Conservation (phyloP, 2,329 filamentous ascomycete genomes). For the Microcyclosporella mali region DNA sequence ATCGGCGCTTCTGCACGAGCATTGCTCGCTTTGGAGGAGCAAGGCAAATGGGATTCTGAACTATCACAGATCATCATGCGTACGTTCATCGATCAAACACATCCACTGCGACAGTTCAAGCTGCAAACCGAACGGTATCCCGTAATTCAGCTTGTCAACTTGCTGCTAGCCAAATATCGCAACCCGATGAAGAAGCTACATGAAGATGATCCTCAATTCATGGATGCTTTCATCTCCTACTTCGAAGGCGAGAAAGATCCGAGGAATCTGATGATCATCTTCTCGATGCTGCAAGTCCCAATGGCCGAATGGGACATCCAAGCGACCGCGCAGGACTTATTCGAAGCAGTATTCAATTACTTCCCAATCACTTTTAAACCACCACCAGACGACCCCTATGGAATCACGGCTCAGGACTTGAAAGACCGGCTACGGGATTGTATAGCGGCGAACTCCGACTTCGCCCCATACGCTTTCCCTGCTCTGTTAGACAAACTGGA, state of each 20-base stretch:
- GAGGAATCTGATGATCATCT: conserved; percentile 63
- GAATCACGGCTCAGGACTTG: conserved; percentile 62
- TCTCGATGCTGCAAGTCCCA: conserved; percentile 60
- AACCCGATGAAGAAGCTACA: conserved; percentile 51
- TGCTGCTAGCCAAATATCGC: conserved; percentile 56
- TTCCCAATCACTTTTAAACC: conserved; percentile 67
- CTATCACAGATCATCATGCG: conserved; percentile 49
- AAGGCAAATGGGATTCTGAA: conserved; percentile 55
- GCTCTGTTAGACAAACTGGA: conserved; percentile 63
- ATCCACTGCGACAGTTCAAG: conserved; percentile 56
- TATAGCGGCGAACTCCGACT: conserved; percentile 55
- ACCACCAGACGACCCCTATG: conserved; percentile 63
- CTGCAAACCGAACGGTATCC: conserved; percentile 56
- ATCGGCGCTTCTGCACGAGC: conserved; percentile 54
- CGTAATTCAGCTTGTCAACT: conserved; percentile 56
- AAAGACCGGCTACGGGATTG: conserved; percentile 60
- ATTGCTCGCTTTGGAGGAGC: conserved; percentile 52
- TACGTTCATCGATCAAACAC: conserved; percentile 46
- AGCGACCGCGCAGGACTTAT: conserved; percentile 54
- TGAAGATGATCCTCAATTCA: conserved; percentile 48
- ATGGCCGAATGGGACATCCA: conserved; percentile 63
- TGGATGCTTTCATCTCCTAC: conserved; percentile 57
- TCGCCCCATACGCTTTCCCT: conserved; percentile 63
- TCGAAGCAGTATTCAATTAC: conserved; percentile 66
- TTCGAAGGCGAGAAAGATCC: conserved; percentile 65